phyloP scores from a whole-genome alignment of 345 rosid genomes.

The Dimocarpus longan region DNA sequence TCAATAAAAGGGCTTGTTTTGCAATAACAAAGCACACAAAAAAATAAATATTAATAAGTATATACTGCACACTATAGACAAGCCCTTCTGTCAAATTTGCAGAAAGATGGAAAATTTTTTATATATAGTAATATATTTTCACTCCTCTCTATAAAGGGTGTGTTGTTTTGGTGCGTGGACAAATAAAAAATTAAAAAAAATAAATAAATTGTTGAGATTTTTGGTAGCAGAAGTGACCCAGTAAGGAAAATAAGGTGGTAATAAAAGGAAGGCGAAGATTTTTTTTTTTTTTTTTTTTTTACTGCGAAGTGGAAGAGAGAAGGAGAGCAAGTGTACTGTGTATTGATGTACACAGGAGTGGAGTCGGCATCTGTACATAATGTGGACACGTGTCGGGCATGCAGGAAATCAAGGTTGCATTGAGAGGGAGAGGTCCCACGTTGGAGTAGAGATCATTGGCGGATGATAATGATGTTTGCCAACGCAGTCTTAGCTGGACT shows the following conservation, averaged over 20 bases:
- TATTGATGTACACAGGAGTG: neutral
- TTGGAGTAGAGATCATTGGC: slow-evolving; percentile 21
- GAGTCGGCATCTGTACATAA: neutral
- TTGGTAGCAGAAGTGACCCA: neutral
- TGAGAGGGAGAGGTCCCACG: slow-evolving; percentile 13
- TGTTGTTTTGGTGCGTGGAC: neutral
- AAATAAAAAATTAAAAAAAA: neutral
- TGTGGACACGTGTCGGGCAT: slow-evolving; percentile 37
- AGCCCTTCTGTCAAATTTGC: slow-evolving; percentile 30
- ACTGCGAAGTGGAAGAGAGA: neutral
- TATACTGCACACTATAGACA: slow-evolving; percentile 7
- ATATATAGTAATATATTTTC: neutral
- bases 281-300: neutral
- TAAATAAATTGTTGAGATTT: neutral
- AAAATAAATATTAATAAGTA: too few relatives aligned
- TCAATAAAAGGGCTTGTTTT: slow-evolving; percentile 35
- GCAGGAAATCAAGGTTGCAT: slow-evolving; percentile 17
- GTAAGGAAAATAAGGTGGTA: neutral
- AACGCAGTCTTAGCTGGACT: slow-evolving; percentile 39
- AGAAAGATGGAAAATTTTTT: slow-evolving; percentile 22
- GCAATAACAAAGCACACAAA: neutral
- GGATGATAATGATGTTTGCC: slow-evolving; percentile 39
- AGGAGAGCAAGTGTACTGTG: neutral
- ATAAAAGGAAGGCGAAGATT: neutral
- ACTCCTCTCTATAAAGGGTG: neutral